A percentile compares a stretch with the other conserved stretches of the same genome.
These are phyloP conservation scores for Lachnellula arida DNA, from an alignment of 2,329 filamentous ascomycete species.

Conservation along the genomic window DNA sequence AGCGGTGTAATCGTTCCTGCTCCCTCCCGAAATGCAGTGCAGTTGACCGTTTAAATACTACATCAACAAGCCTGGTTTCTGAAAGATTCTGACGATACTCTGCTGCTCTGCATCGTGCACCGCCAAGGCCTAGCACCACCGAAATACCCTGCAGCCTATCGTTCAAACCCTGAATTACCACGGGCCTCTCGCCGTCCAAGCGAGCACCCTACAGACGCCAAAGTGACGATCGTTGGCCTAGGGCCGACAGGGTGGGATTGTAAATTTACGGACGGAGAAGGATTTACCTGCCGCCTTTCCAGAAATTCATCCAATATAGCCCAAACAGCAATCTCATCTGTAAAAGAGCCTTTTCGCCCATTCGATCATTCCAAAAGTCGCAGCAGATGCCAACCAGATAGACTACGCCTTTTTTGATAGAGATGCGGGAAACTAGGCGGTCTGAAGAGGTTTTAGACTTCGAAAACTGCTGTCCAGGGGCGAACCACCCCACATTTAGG, in stretches of 20 bases:
- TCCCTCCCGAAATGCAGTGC: background rate
- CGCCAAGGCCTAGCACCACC: background rate
- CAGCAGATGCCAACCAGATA: background rate
- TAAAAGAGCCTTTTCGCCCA: conserved; percentile 17
- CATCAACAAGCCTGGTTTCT: background rate
- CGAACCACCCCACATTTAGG: conserved; percentile 9
- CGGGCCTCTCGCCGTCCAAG: conserved; percentile 28
- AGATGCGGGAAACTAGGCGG: background rate
- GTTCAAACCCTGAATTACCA: conserved; percentile 27
- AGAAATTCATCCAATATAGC: conserved; percentile 24
- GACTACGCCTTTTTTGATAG: too few species aligned
- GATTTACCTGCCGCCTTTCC: conserved; percentile 22
- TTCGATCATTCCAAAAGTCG: conserved; percentile 4
- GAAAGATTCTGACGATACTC: conserved; percentile 16
- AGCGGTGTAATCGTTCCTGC: conserved; percentile 2
- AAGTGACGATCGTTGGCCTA: conserved; percentile 25
- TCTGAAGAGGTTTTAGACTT: too few species aligned
- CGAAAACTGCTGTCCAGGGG: too few species aligned
- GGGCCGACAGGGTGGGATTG: conserved; percentile 15
- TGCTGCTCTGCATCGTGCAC: conserved; percentile 18
- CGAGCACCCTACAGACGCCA: conserved; percentile 26
- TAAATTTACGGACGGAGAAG: background rate
- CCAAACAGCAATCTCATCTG: conserved; percentile 23
- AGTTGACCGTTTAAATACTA: conserved; percentile 4
- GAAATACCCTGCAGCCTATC: conserved; percentile 27